phyloP scores from a whole-genome alignment of 805 yeast species.

The Candida yuanshanica region DNA sequence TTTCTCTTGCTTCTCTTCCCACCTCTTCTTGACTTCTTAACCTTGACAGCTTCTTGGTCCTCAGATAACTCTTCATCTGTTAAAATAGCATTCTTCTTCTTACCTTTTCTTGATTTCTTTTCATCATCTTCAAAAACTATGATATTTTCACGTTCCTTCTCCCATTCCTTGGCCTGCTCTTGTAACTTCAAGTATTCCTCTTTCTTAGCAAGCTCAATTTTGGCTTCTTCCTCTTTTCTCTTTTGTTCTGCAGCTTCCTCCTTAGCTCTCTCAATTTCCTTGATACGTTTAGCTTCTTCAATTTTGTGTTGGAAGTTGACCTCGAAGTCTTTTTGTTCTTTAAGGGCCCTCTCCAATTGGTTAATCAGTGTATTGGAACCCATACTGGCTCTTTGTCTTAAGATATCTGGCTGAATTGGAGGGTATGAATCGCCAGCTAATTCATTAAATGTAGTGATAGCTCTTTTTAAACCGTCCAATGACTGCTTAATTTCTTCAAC shows the following conservation, averaged over 20 bases:
- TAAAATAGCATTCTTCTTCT: slow-evolving; percentile 36
- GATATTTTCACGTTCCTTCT: slow-evolving; percentile 41
- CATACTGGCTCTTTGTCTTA: slow-evolving; percentile 81
- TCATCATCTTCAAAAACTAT: slow-evolving; percentile 33
- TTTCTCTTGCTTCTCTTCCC: slow-evolving; percentile 18
- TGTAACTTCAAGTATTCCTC: slow-evolving; percentile 46
- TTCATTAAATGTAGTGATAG: slow-evolving; percentile 51
- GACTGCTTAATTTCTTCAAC: slow-evolving; percentile 56
- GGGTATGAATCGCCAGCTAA: slow-evolving; percentile 56
- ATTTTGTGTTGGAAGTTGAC: slow-evolving; percentile 51
- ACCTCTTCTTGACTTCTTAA: slow-evolving; percentile 15
- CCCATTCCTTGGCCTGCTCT: slow-evolving; percentile 54
- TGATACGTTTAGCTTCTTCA: slow-evolving; percentile 62
- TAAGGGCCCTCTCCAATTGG: slow-evolving; percentile 63
- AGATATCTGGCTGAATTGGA: slow-evolving; percentile 74
- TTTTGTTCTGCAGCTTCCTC: slow-evolving; percentile 45
- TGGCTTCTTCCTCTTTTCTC: slow-evolving; percentile 43
- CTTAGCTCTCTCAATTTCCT: slow-evolving; percentile 39
- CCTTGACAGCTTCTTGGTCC: slow-evolving; percentile 19
- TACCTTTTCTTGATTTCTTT: slow-evolving; percentile 29
- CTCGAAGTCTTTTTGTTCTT: slow-evolving; percentile 69
- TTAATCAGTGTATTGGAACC: slow-evolving; percentile 71
- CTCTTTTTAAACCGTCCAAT: slow-evolving; percentile 51
- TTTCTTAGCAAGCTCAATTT: slow-evolving; percentile 31
- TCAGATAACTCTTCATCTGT: slow-evolving; percentile 40